Conservation (phyloP, 2,329 filamentous ascomycete genomes). For the Hymenoscyphus repandus region DNA sequence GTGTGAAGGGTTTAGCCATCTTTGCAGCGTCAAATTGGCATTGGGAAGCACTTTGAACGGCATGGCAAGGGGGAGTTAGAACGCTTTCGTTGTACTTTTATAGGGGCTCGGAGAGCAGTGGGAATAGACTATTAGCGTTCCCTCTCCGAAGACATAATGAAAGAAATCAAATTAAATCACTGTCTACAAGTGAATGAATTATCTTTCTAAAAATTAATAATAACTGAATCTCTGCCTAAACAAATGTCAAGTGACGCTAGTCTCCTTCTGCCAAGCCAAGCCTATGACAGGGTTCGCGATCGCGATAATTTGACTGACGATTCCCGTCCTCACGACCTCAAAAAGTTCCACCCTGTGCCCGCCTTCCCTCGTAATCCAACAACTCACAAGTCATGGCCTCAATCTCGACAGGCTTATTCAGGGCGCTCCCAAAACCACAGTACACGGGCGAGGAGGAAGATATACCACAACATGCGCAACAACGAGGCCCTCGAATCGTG, state of each 20-base stretch:
- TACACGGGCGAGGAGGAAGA: constrained; percentile 90
- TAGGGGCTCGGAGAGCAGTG: constrained; percentile 8
- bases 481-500: constrained; percentile 77
- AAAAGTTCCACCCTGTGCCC: constrained; percentile 5
- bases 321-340: constrained; percentile 11
- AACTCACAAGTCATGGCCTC: constrained; percentile 50
- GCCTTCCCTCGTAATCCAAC: constrained; percentile 7
- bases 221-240: background rate
- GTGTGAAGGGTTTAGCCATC: constrained; percentile 42
- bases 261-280: constrained; percentile 10
- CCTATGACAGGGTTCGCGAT: constrained; percentile 6
- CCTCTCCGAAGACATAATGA: background rate
- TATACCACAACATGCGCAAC: constrained; percentile 62
- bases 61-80: constrained; percentile 16
- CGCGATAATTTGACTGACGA: constrained; percentile 16
- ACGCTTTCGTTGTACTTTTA: constrained; percentile 19
- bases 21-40: background rate
- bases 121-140: constrained; percentile 10
- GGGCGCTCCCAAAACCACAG: constrained; percentile 80
- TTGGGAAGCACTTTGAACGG: constrained; percentile 6
- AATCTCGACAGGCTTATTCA: constrained; percentile 66
- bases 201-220: background rate
- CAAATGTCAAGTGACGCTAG: constrained; percentile 10
- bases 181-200: too few relatives aligned
- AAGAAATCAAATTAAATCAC: background rate